Base-by-base conservation (phyloP, 768 basidiomycete species). In the Clitopilus passeckerianus region DNA sequence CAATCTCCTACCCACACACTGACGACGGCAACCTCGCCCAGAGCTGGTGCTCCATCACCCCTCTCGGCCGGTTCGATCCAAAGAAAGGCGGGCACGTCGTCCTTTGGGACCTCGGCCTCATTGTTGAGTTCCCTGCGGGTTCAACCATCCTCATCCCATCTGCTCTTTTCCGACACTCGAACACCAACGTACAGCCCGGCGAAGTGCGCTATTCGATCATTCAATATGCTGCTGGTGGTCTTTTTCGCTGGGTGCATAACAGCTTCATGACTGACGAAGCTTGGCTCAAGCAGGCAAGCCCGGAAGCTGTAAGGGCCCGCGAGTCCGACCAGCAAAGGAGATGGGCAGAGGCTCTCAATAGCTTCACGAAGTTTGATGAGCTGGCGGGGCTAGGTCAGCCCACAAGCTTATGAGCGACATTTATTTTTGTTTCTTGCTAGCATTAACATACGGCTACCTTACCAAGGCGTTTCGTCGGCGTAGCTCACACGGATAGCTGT, bases 21-120 rank as follows among this genome's bases (percentile, higher is more conserved):
- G 74, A 79, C 50, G 53, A 23, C 23, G 56, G 53, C 6, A 79
- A 79, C 50, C 57, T 71, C 0, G 63, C 73, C 0, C 67, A 61
- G 33, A 72, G 74, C 0, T 67, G 69, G 57, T 58, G 57, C 34
- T 58, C 57, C 20, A 58, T 58, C 44, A 58, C 44, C 35, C 41
- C 57, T 10, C 30, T 58, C 18, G 57, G 57, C 23, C 24, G 24
- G 15, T 58, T 58, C 12, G 44, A 58, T 33, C n/a, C 57, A n/a
- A 23, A 41, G 24, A 43, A 58, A 58, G 57, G 43, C 9, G 74
- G 74, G 1, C 74, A 76, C 53, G 44, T 77, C 0, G 59, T 76
- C 0, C 50, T 77, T 0, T 70, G 68, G 63, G 70, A 61, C 20
- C 55, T 59, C 22, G 24, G 53, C n/a, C 27, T 56, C n/a, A 20